Percentiles rank a stretch among this genome's conserved stretches.
These are phyloP conservation scores for Boletus vinaceobasis DNA, from an alignment of 768 basidiomycete genomes.

Conservation along the genomic window DNA sequence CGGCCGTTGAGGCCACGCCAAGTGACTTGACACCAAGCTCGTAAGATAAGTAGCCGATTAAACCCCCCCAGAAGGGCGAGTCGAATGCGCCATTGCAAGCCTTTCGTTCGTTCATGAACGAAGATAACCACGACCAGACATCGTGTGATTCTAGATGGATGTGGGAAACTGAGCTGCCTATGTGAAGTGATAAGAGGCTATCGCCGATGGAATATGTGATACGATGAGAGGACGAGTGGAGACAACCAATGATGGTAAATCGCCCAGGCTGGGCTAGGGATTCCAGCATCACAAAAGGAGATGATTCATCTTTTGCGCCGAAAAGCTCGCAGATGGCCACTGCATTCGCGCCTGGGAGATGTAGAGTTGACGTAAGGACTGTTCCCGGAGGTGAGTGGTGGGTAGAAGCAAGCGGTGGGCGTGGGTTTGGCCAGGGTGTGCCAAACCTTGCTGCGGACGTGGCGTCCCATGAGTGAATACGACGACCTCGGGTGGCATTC, in stretches of 20 bases:
- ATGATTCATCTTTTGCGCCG: constrained; percentile 52
- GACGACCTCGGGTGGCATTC: constrained; percentile 40
- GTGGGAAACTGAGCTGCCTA: constrained; percentile 31
- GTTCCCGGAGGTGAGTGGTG: constrained; percentile 21
- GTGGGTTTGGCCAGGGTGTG: constrained; percentile 54
- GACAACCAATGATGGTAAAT: constrained; percentile 67
- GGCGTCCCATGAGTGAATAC: constrained; percentile 40
- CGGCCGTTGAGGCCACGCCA: constrained; percentile 38
- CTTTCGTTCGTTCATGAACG: constrained; percentile 58
- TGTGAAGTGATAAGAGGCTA: constrained; percentile 41
- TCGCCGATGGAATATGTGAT: constrained; percentile 59
- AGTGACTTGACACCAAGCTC: constrained; percentile 68
- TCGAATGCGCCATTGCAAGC: constrained; percentile 47
- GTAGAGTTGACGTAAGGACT: constrained; percentile 40
- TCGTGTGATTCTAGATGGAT: constrained; percentile 49
- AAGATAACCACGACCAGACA: constrained; percentile 72
- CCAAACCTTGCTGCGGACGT: constrained; percentile 39
- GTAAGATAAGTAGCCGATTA: constrained; percentile 76
- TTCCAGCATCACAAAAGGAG: constrained; percentile 70
- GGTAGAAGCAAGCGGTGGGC: constrained; percentile 19
- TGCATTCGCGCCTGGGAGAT: constrained; percentile 41
- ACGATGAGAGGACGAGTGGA: constrained; percentile 50
- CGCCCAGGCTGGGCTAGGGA: constrained; percentile 74
- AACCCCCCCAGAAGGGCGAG: constrained; percentile 81
- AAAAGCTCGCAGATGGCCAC: constrained; percentile 58